Evolutionary conservation across 306 rosid genomes (phyloP).

Genomic region (Oemleria cerasiformis): DNA sequence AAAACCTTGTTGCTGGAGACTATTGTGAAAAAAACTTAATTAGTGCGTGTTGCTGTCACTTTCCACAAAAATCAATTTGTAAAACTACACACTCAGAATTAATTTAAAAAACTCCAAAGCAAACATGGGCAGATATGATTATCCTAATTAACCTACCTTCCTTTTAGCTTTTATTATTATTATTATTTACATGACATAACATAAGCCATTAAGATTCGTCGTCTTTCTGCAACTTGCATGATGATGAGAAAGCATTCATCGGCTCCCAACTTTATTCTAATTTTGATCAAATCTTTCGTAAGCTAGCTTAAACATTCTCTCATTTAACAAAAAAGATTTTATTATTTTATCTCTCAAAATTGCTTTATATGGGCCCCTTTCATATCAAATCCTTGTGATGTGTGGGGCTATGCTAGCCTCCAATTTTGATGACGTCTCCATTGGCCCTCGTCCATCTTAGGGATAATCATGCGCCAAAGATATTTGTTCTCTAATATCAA

Average conservation of each 20-base stretch:
- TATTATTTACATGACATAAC: no score
- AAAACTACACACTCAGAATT: constrained; percentile 19
- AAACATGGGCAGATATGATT: constrained; percentile 17
- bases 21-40: constrained; percentile 3
- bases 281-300: constrained; percentile 20
- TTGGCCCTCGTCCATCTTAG: constrained; percentile 2
- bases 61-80: constrained; percentile 26
- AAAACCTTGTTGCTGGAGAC: neutral
- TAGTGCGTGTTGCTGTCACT: constrained; percentile 32
- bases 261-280: constrained; percentile 15
- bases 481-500: neutral
- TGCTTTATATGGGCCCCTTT: neutral
- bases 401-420: neutral
- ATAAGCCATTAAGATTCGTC: constrained; percentile 2
- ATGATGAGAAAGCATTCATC: constrained; percentile 13
- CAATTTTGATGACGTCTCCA: neutral
- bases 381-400: neutral
- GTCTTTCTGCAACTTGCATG: constrained; percentile 29
- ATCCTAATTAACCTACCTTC: neutral
- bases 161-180: neutral
- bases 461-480: constrained; percentile 9
- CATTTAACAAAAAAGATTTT: neutral
- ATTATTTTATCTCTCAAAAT: neutral
- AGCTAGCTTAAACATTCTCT: constrained; percentile 14
- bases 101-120: constrained; percentile 19